Base-by-base conservation (phyloP, 345 rosid species). In the Citrus glauca region DNA sequence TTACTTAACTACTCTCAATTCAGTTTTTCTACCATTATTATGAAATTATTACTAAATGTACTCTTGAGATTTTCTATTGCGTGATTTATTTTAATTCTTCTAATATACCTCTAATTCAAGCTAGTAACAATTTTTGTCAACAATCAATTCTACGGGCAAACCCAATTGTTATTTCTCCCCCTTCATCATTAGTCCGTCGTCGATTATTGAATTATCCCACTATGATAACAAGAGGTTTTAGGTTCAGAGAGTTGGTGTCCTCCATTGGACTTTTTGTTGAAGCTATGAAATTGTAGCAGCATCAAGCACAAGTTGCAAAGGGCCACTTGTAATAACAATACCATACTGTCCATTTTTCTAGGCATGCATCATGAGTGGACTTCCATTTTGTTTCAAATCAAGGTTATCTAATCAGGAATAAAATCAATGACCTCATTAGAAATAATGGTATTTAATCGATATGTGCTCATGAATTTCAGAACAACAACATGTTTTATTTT, bases 331-430 rank as follows among this genome's bases (percentile, higher is more conserved):
- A 53, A 66, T 56, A 37, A 16, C 30, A 9, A 27, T 37, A 20
- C 25, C 28, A 9, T 11, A 4, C 13, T 35, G 28, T 60, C 60
- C 53, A 69, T 24, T 45, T 55, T 59, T 42, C 62, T 32, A 48
- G 60, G 42, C 14, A 71, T 78, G 78, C 48, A 33, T 20, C 24
- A 81, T 79, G 86, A 84, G 86, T 86, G 83, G 87, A 84, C 79
- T 77, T 84, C 81, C 87, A 84, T 69, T 75, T 75, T 66, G 79
- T 67, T 80, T 80, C 72, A 73, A 83, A 80, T 87, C 73, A 83
- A 75, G 84, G 81, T 69, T 60, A 74, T 77, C 83, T 84, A 80
- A 82, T 84, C 82, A 79, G 77, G 79, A 72, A 72, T 30, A n/a
- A 71, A 77, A 72, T 70, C 69, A 60, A 78, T 78, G 62, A 68